phyloP scores from a whole-genome alignment of 805 yeast species.

The Kockiozyma suomiensis region DNA sequence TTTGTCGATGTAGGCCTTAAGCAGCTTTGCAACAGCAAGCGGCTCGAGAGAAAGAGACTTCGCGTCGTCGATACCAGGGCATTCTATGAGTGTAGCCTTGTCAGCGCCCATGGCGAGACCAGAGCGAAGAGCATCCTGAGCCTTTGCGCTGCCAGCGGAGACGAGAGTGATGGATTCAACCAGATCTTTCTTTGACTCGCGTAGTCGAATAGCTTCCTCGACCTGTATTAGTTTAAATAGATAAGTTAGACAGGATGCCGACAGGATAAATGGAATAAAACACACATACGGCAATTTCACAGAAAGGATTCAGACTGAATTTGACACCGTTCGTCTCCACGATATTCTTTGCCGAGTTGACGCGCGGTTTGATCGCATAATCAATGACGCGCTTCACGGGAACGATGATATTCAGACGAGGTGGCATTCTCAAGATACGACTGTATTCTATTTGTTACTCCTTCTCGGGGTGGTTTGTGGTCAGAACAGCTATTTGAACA shows the following conservation, averaged over 20 bases:
- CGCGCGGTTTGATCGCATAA: slow-evolving; percentile 88
- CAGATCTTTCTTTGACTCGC: slow-evolving; percentile 59
- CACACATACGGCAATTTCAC: slow-evolving; percentile 76
- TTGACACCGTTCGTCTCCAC: slow-evolving; percentile 88
- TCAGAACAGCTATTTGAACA: too few relatives aligned
- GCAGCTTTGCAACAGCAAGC: slow-evolving; percentile 81
- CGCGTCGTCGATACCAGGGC: slow-evolving; percentile 47
- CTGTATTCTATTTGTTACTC: not conserved
- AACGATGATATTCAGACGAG: slow-evolving; percentile 61
- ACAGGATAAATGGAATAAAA: not conserved
- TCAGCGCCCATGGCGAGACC: slow-evolving; percentile 97
- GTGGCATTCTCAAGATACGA: slow-evolving; percentile 11
- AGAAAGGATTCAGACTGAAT: slow-evolving; percentile 93
- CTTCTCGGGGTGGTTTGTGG: too few relatives aligned
- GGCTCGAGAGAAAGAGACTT: slow-evolving; percentile 62
- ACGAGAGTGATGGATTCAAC: slow-evolving; percentile 90
- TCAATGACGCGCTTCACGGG: slow-evolving; percentile 96
- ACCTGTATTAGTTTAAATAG: slow-evolving; percentile 41
- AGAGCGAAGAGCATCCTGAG: slow-evolving; percentile 84
- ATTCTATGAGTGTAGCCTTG: slow-evolving; percentile 76
- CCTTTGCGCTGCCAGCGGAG: slow-evolving; percentile 81
- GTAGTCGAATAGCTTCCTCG: slow-evolving; percentile 86
- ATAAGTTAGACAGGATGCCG: not conserved
- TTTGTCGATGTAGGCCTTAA: slow-evolving; percentile 69
- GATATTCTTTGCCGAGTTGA: slow-evolving; percentile 81